Conservation (phyloP, 2,329 filamentous ascomycete species). For the Neonectria magnoliae region DNA sequence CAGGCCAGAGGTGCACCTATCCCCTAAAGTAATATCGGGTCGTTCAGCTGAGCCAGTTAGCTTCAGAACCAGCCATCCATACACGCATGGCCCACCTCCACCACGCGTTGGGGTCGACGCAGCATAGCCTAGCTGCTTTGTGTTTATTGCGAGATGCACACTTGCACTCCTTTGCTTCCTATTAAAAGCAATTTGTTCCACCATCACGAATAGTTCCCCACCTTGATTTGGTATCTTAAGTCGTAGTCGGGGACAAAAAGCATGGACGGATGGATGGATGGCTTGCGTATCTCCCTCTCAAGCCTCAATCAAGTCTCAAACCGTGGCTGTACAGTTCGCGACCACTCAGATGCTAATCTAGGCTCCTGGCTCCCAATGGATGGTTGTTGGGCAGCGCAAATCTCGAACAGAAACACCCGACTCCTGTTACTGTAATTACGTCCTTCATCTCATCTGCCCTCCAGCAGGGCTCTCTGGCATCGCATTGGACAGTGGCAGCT, state of each 20-base stretch:
- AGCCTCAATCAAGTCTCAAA: background rate
- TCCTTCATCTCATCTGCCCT: slow-evolving; percentile 40
- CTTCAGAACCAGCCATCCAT: background rate
- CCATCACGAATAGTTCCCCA: slow-evolving; percentile 13
- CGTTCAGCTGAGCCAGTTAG: slow-evolving; percentile 12
- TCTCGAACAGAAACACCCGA: slow-evolving; percentile 9
- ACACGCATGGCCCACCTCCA: slow-evolving; percentile 13
- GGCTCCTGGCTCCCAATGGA: slow-evolving; percentile 19
- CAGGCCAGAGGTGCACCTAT: background rate
- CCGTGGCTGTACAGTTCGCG: slow-evolving; percentile 32
- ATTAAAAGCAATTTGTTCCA: slow-evolving; percentile 20
- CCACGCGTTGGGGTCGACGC: background rate
- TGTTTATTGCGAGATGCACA: slow-evolving; percentile 5
- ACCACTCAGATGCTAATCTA: background rate
- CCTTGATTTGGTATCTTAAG: background rate
- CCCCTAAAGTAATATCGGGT: background rate
- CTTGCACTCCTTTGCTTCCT: background rate
- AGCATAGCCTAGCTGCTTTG: slow-evolving; percentile 10
- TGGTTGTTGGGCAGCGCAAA: slow-evolving; percentile 32
- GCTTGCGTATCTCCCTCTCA: background rate
- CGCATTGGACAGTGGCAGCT: slow-evolving; percentile 23
- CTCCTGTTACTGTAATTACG: slow-evolving; percentile 17
- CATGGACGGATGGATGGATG: background rate
- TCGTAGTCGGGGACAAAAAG: slow-evolving; percentile 4
- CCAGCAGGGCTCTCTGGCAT: slow-evolving; percentile 11